phyloP scores from a whole-genome alignment of 1,139 yeast genomes.

The Taphrina communis region DNA sequence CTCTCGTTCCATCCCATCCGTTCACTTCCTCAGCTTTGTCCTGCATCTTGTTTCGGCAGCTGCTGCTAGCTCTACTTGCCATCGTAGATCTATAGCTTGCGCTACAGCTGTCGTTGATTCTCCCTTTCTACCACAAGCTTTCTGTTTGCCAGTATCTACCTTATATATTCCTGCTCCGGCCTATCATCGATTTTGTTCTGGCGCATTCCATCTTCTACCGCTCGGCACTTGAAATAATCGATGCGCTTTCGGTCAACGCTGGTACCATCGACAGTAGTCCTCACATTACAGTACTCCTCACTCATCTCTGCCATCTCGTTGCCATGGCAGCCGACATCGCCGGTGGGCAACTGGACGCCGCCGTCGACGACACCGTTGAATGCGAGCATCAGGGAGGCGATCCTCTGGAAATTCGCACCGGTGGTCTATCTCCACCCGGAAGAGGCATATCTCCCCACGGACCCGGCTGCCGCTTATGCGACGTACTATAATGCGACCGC shows the following conservation, averaged over 20 bases:
- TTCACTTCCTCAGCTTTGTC: too few species aligned
- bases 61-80: too few species aligned
- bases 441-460: constrained; percentile 36
- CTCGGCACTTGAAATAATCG: neutral
- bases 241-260: constrained; percentile 1
- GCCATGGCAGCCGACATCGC: constrained; percentile 5
- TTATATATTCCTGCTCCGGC: neutral
- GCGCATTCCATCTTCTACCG: neutral
- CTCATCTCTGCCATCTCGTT: neutral
- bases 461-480: constrained; percentile 18
- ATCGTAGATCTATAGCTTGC: too few species aligned
- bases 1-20: neutral
- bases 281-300: neutral
- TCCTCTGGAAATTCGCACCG: constrained; percentile 26
- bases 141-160: too few species aligned
- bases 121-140: too few species aligned
- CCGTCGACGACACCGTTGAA: constrained; percentile 23
- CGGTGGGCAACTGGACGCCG: constrained; percentile 30
- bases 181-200: neutral
- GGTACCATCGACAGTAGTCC: neutral
- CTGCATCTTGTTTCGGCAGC: too few species aligned
- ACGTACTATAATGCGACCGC: constrained; percentile 29
- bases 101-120: too few species aligned
- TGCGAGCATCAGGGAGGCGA: constrained; percentile 5
- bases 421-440: constrained; percentile 35